Evolutionary conservation across 495 filamentous ascomycete species (phyloP).

Genomic region (Cairneyella variabilis): DNA sequence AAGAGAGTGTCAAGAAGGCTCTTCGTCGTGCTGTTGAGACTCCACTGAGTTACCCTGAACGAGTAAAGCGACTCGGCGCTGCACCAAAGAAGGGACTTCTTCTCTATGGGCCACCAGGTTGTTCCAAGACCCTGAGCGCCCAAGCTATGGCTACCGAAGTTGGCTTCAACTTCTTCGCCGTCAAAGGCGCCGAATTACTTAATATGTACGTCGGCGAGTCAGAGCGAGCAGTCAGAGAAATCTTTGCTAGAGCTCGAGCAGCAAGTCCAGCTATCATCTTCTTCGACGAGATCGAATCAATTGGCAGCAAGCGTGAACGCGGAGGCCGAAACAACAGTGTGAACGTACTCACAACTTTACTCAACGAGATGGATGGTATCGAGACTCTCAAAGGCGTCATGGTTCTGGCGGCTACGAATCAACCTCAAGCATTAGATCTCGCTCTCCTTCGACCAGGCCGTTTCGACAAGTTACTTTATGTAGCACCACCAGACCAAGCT

Average conservation of each 20-base stretch:
- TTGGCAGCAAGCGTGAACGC: slow-evolving; percentile 67
- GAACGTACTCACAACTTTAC: slow-evolving; percentile 84
- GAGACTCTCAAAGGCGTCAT: slow-evolving; percentile 78
- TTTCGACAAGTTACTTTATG: slow-evolving; percentile 86
- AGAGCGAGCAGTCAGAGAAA: slow-evolving; percentile 80
- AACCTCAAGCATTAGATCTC: slow-evolving; percentile 80
- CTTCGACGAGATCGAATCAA: slow-evolving; percentile 97
- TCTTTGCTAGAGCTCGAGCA: slow-evolving; percentile 82
- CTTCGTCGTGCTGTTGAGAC: slow-evolving; percentile 62
- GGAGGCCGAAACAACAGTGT: slow-evolving; percentile 48
- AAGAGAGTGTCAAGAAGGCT: slow-evolving; percentile 69
- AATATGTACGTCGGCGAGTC: slow-evolving; percentile 98
- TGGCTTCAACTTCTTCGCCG: slow-evolving; percentile 89
- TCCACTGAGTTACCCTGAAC: slow-evolving; percentile 60
- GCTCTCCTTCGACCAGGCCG: slow-evolving; percentile 86
- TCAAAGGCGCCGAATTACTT: slow-evolving; percentile 93
- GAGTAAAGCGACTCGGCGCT: slow-evolving; percentile 54
- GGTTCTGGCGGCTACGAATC: slow-evolving; percentile 93
- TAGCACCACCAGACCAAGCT: slow-evolving; percentile 73
- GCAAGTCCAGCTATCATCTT: slow-evolving; percentile 93
- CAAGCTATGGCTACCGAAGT: slow-evolving; percentile 91
- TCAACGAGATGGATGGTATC: slow-evolving; percentile 97
- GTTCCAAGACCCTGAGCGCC: slow-evolving; percentile 91
- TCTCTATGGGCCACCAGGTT: slow-evolving; percentile 91
- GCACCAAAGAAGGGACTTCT: slow-evolving; percentile 79